Base-by-base conservation (phyloP, 148 eudicot species). In the Euryodendron excelsum region DNA sequence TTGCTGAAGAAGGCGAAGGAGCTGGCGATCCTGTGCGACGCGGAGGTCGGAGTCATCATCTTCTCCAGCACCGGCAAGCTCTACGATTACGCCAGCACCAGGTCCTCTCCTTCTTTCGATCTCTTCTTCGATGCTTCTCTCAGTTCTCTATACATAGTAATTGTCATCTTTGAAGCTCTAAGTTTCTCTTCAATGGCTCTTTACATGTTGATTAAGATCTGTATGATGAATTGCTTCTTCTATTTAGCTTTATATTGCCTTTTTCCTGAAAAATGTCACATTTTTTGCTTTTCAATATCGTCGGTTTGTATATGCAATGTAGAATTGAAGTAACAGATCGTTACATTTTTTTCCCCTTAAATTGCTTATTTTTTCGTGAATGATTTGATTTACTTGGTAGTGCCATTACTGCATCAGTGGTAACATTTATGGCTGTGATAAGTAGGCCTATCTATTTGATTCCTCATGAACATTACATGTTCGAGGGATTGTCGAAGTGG, bases 1-100 rank as follows among this genome's bases (percentile, higher is more conserved):
- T 81, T 89, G 84, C 60, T 89, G 53, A 89, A 89, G 82, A 89
- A 89, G 77, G 90, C 92, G 0, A 87, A 84, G 80, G 92, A 89
- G 68, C 76, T 89, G 8, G 87, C 90, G 15, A 89, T 89, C 64
- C 82, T 89, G 47, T 89, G 92, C 59, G 92, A 89, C n/a, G 92
- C 92, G 0, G 90, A 89, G 28, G 92, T 89, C 2, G 92, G 90
- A 18, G 90, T 89, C 17, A 86, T 86, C 41, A 84, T 89, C 71
- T 89, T 89, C 80, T 89, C 92, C 3, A 89, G 90, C 82, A 87
- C 92, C 14, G 84, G 89, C 15, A 80, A 81, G 62, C 89, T 87
- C 28, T 87, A 84, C 73, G 92, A 89, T 50, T 89, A 70, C 75
- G 48, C 90, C 36, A 89, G 85, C 76, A 77, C 89, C 83, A 86